Evolutionary conservation across 2,329 filamentous ascomycete genomes (phyloP).

Genomic region (Aspergillus unguis): DNA sequence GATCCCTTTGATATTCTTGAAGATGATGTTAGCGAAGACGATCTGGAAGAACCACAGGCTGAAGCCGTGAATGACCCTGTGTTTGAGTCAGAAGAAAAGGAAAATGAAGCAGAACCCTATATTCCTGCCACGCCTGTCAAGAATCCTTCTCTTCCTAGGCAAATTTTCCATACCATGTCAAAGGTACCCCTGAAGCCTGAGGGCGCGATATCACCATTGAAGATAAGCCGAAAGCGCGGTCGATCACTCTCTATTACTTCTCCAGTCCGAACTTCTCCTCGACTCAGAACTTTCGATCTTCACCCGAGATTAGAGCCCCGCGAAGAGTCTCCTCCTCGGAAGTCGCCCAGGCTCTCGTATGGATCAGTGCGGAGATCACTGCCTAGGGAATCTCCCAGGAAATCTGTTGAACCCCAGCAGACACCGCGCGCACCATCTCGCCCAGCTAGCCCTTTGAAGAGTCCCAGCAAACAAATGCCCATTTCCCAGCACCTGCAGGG

Average conservation of each 20-base stretch:
- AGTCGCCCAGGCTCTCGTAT: slow-evolving; percentile 18
- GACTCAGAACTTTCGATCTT: slow-evolving; percentile 23
- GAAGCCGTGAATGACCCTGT: slow-evolving; percentile 1
- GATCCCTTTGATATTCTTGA: slow-evolving; percentile 11
- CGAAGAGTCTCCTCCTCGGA: slow-evolving; percentile 27
- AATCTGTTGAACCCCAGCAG: slow-evolving; percentile 8
- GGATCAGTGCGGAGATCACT: slow-evolving; percentile 20
- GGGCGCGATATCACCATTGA: slow-evolving; percentile 49
- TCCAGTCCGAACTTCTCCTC: slow-evolving; percentile 32
- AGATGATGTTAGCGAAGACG: slow-evolving; percentile 6
- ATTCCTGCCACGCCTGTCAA: slow-evolving; percentile 58
- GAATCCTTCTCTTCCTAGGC: slow-evolving; percentile 42
- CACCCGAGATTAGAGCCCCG: slow-evolving; percentile 20
- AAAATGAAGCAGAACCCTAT: slow-evolving; percentile 22
- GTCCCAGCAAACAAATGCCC: slow-evolving; percentile 25
- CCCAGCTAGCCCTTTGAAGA: slow-evolving; percentile 27
- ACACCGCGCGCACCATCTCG: slow-evolving; percentile 13
- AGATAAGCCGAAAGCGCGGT: slow-evolving; percentile 45
- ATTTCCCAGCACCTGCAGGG: slow-evolving; percentile 57
- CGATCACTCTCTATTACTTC: slow-evolving; percentile 52
- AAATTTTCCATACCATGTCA: slow-evolving; percentile 67
- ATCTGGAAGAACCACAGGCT: neutral
- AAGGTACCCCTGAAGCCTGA: slow-evolving; percentile 73
- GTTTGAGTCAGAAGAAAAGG: slow-evolving; percentile 39
- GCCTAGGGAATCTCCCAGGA: slow-evolving; percentile 16